phyloP scores from a whole-genome alignment of 768 basidiomycete species.

The Dentipellis fragilis region DNA sequence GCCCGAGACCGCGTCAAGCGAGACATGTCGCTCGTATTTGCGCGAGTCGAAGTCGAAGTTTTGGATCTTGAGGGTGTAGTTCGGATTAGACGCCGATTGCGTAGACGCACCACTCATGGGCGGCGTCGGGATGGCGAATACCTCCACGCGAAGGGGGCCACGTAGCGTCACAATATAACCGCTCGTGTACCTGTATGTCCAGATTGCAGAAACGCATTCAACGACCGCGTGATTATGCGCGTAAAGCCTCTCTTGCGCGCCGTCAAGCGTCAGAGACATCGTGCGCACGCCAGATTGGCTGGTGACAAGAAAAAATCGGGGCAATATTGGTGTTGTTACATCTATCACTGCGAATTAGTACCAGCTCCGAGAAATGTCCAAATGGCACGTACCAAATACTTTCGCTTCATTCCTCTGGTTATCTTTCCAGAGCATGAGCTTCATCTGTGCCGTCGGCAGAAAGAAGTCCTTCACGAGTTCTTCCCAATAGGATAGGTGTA shows the following conservation, averaged over 20 bases:
- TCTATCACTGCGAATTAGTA: background rate
- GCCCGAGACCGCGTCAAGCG: constrained; percentile 53
- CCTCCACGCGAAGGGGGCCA: constrained; percentile 63
- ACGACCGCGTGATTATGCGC: constrained; percentile 40
- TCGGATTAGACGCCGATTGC: constrained; percentile 12
- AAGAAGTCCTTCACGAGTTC: constrained; percentile 61
- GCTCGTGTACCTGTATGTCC: constrained; percentile 75
- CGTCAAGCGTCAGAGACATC: constrained; percentile 72
- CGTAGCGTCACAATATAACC: constrained; percentile 72
- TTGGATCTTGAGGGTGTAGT: constrained; percentile 49
- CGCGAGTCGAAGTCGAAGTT: constrained; percentile 67
- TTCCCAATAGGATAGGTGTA: constrained; percentile 59
- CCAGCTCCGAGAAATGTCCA: background rate
- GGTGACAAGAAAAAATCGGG: constrained; percentile 78
- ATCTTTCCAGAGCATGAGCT: constrained; percentile 82
- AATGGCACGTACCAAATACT: constrained; percentile 55
- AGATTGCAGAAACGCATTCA: constrained; percentile 63
- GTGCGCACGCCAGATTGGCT: constrained; percentile 78
- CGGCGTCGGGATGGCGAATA: constrained; percentile 27
- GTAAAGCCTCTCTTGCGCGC: constrained; percentile 57
- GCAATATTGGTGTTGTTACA: constrained; percentile 68
- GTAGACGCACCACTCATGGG: constrained; percentile 4
- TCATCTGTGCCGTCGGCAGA: constrained; percentile 59
- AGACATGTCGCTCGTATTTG: constrained; percentile 63
- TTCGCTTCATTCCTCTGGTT: constrained; percentile 72